A percentile compares a stretch with the other conserved stretches of the same genome.
phyloP scores from a whole-genome alignment of 768 basidiomycete genomes.

The Boletus rubescentipes region DNA sequence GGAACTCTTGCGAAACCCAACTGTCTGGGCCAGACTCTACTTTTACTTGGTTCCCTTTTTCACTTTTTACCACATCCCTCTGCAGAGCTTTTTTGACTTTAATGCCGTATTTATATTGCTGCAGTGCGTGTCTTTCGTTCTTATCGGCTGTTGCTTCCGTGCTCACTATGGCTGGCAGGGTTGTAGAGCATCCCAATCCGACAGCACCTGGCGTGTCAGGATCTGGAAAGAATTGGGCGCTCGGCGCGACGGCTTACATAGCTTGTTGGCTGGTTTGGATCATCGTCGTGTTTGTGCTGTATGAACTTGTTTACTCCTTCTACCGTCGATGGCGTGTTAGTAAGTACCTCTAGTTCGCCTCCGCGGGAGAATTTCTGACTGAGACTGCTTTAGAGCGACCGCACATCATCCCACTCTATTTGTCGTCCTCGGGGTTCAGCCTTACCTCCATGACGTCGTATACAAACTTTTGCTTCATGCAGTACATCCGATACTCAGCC shows the following conservation, averaged over 20 bases:
- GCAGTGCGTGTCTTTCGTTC: slow-evolving; percentile 55
- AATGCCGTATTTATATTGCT: slow-evolving; percentile 82
- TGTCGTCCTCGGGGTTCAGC: slow-evolving; percentile 76
- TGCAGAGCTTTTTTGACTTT: slow-evolving; percentile 88
- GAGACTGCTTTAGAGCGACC: slow-evolving; percentile 65
- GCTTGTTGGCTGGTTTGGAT: slow-evolving; percentile 80
- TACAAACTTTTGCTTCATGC: slow-evolving; percentile 80
- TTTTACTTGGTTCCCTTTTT: slow-evolving; percentile 72
- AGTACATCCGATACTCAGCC: slow-evolving; percentile 72
- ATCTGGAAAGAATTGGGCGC: slow-evolving; percentile 76
- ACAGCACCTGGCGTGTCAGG: slow-evolving; percentile 65
- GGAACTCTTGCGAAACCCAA: slow-evolving; percentile 64
- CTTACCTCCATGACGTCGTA: slow-evolving; percentile 77
- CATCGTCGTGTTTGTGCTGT: slow-evolving; percentile 68
- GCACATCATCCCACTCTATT: slow-evolving; percentile 76
- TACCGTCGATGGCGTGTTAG: slow-evolving; percentile 75
- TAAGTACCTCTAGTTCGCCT: slow-evolving; percentile 43
- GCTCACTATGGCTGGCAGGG: slow-evolving; percentile 43
- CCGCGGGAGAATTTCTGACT: slow-evolving; percentile 12
- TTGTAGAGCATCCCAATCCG: slow-evolving; percentile 73
- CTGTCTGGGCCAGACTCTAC: slow-evolving; percentile 51
- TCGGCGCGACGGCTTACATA: slow-evolving; percentile 80
- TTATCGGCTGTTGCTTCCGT: background rate
- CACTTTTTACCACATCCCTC: slow-evolving; percentile 66
- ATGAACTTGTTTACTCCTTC: slow-evolving; percentile 77